phyloP scores from a whole-genome alignment of 176 grass and related monocot species.

The Carex myosuroides region DNA sequence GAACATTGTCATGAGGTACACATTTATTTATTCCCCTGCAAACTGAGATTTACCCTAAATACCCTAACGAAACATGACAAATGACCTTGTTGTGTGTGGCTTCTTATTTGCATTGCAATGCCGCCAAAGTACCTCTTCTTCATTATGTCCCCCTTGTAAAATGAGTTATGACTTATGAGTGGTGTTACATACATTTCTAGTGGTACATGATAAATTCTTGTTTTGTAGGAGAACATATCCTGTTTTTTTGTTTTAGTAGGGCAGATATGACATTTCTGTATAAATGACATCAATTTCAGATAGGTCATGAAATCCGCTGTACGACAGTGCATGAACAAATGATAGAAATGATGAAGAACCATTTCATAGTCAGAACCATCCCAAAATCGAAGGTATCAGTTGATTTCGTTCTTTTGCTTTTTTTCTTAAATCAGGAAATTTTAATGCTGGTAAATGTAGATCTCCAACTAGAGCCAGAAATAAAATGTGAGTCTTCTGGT shows the following conservation, averaged over 20 bases:
- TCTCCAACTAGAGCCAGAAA: not conserved
- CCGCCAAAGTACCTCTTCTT: not conserved
- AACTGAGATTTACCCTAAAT: not conserved
- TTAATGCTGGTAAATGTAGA: not conserved
- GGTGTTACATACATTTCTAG: not conserved
- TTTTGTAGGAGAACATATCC: not conserved
- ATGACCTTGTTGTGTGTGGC: not conserved
- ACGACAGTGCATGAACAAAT: conserved; percentile 76
- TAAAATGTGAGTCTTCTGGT: not conserved
- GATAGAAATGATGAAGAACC: conserved; percentile 80
- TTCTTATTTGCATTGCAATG: not conserved
- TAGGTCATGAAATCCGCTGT: conserved; percentile 86
- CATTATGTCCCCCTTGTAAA: not conserved
- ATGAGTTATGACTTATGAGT: not conserved
- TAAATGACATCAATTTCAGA: conserved; percentile 32
- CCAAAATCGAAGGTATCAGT: conserved; percentile 66
- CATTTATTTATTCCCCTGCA: not conserved
- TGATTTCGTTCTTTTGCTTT: not conserved
- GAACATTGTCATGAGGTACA: not conserved
- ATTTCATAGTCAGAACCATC: conserved; percentile 65
- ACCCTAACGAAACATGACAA: not conserved
- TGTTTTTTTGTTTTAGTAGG: not conserved
- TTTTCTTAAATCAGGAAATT: not conserved
- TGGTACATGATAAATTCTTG: not conserved
- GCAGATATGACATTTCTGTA: conserved; percentile 10